Base-by-base conservation (phyloP, 2,329 filamentous ascomycete species). In the Aspergillus carbonarius region DNA sequence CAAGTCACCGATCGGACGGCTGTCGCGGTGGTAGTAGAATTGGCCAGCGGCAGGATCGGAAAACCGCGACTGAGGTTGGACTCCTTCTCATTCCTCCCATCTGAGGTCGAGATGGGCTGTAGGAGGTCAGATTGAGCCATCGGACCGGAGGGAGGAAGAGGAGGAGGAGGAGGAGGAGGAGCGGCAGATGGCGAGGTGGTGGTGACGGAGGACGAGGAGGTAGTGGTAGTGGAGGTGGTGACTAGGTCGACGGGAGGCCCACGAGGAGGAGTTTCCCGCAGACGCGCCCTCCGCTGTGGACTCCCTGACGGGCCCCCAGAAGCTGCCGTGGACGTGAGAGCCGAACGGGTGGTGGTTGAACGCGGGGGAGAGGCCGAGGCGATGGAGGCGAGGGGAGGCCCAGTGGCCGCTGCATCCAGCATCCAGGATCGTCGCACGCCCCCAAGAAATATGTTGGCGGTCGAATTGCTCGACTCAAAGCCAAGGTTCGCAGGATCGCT, bases 351-450 rank as follows among this genome's bases (percentile, higher is more conserved):
- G n/a, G 40, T 34, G 23, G 34, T 34, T n/a, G 32, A 25, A 44
- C 39, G 23, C 32, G 48, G 42, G 23, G 39, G 37, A 15, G 44
- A 49, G 23, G 55, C 20, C 25, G 46, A 46, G 12, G 27, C 18
- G 17, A 46, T 35, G n/a, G 49, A 34, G 46, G 50, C 25, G 8
- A 17, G 27, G 39, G 20, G 25, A 42, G 37, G 30, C 35, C 8
- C 18, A 15, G 20, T 37, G 17, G 46, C 13, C 39, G 53, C 34
- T 37, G 57, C 17, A 58, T 59, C 54, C 57, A 55, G 40, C 74
- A 79, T 79, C 77, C 77, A 79, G 50, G 74, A 66, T 62, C 66
- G 74, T 60, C 70, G 72, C 50, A 67, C 60, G 50, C 71, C 66
- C 49, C 76, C 76, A 23, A 79, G 62, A 61, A 79, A 79, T 53